phyloP scores from a whole-genome alignment of 345 rosid species.

The Camelina hispida region DNA sequence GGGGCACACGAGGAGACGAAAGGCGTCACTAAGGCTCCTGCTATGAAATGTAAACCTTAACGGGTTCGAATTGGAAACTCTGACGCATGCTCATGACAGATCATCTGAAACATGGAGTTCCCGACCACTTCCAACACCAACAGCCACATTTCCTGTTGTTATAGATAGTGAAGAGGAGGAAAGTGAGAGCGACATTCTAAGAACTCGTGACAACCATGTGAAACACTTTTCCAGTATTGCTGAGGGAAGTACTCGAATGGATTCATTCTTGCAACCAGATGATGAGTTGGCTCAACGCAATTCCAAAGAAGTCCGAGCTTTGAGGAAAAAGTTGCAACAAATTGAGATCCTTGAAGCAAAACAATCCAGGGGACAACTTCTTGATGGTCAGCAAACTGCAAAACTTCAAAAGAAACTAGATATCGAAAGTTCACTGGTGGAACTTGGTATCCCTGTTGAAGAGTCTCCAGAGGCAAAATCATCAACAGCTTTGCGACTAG shows the following conservation, averaged over 20 bases:
- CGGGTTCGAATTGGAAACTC: background rate
- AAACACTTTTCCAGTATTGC: conserved; percentile 33
- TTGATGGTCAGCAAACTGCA: conserved; percentile 92
- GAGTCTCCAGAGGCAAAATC: conserved; percentile 44
- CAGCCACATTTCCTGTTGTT: conserved; percentile 80
- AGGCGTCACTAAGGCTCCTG: conserved; percentile 85
- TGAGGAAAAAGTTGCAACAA: conserved; percentile 90
- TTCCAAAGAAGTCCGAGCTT: conserved; percentile 73
- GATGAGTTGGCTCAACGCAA: conserved; percentile 57
- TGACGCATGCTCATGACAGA: conserved; percentile 49
- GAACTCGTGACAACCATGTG: conserved; percentile 63
- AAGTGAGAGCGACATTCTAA: conserved; percentile 59
- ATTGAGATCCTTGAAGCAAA: conserved; percentile 91
- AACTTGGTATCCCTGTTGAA: conserved; percentile 70
- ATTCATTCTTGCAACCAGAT: conserved; percentile 65
- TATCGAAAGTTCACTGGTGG: conserved; percentile 72
- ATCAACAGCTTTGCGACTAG: conserved; percentile 47
- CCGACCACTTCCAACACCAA: conserved; percentile 84
- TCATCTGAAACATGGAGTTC: conserved; percentile 92
- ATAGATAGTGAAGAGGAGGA: conserved; percentile 87
- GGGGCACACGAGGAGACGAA: conserved; percentile 85
- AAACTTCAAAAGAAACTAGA: conserved; percentile 73
- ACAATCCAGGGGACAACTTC: conserved; percentile 68
- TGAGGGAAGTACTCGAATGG: conserved; percentile 49
- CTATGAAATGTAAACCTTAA: conserved; percentile 73